These are phyloP conservation scores for Leccinum variicolor DNA, from an alignment of 768 basidiomycete genomes.

Conservation along the genomic window DNA sequence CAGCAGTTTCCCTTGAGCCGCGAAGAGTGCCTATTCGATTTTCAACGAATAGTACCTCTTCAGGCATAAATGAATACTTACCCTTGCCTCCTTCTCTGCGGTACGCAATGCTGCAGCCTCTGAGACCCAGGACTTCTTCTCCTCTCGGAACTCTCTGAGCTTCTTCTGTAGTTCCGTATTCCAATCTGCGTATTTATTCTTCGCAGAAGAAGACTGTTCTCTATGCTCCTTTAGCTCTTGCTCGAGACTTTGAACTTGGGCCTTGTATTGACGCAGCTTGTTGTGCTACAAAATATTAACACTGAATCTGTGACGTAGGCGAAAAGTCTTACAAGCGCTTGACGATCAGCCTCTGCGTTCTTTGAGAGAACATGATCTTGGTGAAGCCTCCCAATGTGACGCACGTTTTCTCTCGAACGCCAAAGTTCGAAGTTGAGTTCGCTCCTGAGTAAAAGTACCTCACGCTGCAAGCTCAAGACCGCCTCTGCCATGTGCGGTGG, in stretches of 20 bases:
- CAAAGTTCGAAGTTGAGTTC: slow-evolving; percentile 86
- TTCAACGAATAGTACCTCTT: background rate
- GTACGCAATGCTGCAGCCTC: slow-evolving; percentile 69
- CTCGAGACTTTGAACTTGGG: slow-evolving; percentile 63
- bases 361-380: slow-evolving; percentile 68
- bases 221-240: slow-evolving; percentile 71
- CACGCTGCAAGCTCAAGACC: slow-evolving; percentile 69
- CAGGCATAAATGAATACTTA: slow-evolving; percentile 21
- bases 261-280: slow-evolving; percentile 73
- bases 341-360: slow-evolving; percentile 77
- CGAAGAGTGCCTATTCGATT: slow-evolving; percentile 52
- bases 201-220: slow-evolving; percentile 65
- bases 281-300: slow-evolving; percentile 55
- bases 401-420: slow-evolving; percentile 76
- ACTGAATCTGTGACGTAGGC: background rate
- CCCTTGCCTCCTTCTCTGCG: slow-evolving; percentile 69
- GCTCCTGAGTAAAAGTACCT: slow-evolving; percentile 69
- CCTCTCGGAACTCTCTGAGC: slow-evolving; percentile 68
- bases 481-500: slow-evolving; percentile 57
- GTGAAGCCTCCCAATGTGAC: slow-evolving; percentile 79
- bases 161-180: slow-evolving; percentile 78
- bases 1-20: slow-evolving; percentile 64
- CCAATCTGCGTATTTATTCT: slow-evolving; percentile 82
- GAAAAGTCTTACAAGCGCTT: slow-evolving; percentile 60
- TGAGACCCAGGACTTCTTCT: slow-evolving; percentile 71